phyloP scores from a whole-genome alignment of 257 asterid genomes.

The Nicotiana tabacum region DNA sequence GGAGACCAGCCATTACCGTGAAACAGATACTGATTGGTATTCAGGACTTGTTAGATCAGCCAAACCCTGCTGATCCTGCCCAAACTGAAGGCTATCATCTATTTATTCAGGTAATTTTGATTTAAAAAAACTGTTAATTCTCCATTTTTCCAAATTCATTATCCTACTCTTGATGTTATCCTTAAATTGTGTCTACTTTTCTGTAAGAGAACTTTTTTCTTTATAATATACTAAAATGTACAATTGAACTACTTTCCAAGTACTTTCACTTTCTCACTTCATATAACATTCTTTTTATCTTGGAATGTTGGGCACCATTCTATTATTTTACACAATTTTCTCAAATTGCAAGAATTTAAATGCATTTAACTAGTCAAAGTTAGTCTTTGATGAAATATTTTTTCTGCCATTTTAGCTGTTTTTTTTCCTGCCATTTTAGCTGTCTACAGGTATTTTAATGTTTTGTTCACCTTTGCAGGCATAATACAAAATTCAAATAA shows the following conservation, averaged over 20 bases:
- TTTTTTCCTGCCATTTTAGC: not conserved
- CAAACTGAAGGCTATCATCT: constrained; percentile 39
- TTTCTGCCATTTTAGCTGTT: not conserved
- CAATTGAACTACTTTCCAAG: not conserved
- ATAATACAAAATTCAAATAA: not conserved
- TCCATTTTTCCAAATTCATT: not conserved
- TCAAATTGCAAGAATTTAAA: not conserved
- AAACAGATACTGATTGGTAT: constrained; percentile 34
- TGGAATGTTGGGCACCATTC: not conserved
- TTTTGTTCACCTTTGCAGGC: not conserved
- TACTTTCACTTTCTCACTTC: not conserved
- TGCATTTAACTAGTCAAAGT: constrained; percentile 1
- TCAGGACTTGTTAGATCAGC: constrained; percentile 31
- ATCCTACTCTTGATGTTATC: not conserved
- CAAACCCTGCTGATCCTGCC: constrained; percentile 32
- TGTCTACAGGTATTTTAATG: not conserved
- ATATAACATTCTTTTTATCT: not conserved
- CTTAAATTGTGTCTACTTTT: not conserved
- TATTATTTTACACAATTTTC: not conserved
- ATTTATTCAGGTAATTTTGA: constrained; percentile 28
- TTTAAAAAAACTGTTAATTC: not conserved
- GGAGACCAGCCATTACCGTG: constrained; percentile 39
- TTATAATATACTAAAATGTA: not conserved
- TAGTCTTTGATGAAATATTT: not conserved
- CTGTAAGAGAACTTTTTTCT: not conserved